Evolutionary conservation across 208 protist genomes (phyloP).

Genomic region (Wallacemonas sp.): DNA sequence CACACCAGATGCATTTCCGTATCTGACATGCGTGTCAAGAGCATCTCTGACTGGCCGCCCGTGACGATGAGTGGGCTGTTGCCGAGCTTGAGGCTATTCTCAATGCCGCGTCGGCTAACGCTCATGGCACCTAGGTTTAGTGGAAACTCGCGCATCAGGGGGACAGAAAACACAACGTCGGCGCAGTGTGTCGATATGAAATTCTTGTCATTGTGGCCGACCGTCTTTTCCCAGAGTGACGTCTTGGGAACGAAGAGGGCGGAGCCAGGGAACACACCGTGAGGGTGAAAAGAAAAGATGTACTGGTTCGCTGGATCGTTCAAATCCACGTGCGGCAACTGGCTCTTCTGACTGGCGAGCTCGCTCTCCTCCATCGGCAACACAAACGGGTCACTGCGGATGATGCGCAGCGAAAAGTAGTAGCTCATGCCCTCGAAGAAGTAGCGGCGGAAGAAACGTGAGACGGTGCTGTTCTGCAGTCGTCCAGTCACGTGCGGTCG

Average conservation of each 20-base stretch:
- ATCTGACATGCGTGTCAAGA: conserved; percentile 27
- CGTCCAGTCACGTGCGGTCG: conserved; percentile 58
- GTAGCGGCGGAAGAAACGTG: conserved; percentile 45
- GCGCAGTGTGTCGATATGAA: conserved; percentile 53
- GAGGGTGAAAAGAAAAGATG: conserved; percentile 72
- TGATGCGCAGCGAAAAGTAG: conserved; percentile 59
- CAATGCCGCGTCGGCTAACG: conserved; percentile 46
- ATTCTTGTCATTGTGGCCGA: conserved; percentile 33
- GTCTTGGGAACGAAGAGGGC: conserved; percentile 33
- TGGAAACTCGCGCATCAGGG: conserved; percentile 59
- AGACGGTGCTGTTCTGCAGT: conserved; percentile 24
- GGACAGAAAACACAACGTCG: conserved; percentile 62
- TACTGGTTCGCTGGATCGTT: conserved; percentile 60
- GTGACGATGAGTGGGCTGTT: conserved; percentile 67
- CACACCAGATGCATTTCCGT: conserved; percentile 70
- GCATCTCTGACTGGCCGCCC: conserved; percentile 78
- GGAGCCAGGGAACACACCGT: conserved; percentile 73
- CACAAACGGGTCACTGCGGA: conserved; percentile 24
- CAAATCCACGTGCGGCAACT: conserved; percentile 35
- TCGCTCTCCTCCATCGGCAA: conserved; percentile 13
- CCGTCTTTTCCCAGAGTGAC: conserved; percentile 28
- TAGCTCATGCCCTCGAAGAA: conserved; percentile 52
- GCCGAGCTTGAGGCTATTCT: conserved; percentile 32
- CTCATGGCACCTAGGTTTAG: conserved; percentile 37
- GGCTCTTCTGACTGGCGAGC: neutral